phyloP scores from a whole-genome alignment of 2,329 filamentous ascomycete genomes.

The Alternaria rosae region DNA sequence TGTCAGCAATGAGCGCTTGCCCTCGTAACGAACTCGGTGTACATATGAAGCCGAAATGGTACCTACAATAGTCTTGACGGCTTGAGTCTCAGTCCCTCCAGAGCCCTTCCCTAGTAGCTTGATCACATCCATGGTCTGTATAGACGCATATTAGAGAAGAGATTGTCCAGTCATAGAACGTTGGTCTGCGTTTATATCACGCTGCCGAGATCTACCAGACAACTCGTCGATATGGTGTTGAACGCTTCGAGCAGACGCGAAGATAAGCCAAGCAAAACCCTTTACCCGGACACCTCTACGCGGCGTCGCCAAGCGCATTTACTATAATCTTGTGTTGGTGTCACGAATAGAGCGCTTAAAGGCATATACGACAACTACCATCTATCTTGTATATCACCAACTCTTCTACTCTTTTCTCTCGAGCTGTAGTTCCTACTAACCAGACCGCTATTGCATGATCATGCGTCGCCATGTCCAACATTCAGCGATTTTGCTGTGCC shows the following conservation, averaged over 20 bases:
- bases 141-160: too few species aligned
- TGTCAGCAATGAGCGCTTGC: not conserved
- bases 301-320: not conserved
- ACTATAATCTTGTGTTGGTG: not conserved
- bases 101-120: too few species aligned
- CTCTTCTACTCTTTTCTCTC: not conserved
- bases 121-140: too few species aligned
- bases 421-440: not conserved
- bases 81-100: too few species aligned
- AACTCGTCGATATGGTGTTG: too few species aligned
- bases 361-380: not conserved
- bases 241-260: not conserved
- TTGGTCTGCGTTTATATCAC: too few species aligned
- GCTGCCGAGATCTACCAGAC: too few species aligned
- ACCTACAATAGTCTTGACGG: not conserved
- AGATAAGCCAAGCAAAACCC: not conserved
- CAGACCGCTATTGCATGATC: not conserved
- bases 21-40: not conserved
- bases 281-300: not conserved
- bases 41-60: not conserved
- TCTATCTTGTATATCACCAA: not conserved
- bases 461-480: not conserved
- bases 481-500: not conserved
- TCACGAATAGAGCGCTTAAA: rapidly evolving
- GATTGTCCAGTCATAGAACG: too few species aligned